phyloP scores from a whole-genome alignment of 1,284 basidiomycete species.

The Lignosus rhinocerotis region DNA sequence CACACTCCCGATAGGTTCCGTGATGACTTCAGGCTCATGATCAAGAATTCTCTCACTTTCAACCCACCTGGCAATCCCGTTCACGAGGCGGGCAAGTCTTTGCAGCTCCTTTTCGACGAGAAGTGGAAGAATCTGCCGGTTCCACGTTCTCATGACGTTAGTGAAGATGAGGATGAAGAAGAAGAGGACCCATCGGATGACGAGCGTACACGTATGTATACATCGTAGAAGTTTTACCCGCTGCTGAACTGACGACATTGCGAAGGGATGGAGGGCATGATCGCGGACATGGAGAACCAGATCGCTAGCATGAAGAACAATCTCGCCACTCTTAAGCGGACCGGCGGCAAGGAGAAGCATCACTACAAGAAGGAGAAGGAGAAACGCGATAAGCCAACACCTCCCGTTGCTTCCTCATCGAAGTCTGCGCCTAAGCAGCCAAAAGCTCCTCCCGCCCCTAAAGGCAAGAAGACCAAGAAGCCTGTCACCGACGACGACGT shows the following conservation, averaged over 20 bases:
- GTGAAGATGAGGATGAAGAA: constrained; percentile 52
- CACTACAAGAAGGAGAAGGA: constrained; percentile 67
- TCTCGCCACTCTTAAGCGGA: constrained; percentile 54
- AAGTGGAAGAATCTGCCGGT: constrained; percentile 85
- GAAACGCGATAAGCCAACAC: constrained; percentile 36
- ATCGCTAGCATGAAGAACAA: constrained; percentile 71
- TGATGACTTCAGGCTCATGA: constrained; percentile 92
- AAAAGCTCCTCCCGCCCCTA: constrained; percentile 37
- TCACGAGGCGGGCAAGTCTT: constrained; percentile 77
- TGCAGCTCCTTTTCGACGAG: constrained; percentile 87
- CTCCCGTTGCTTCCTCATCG: constrained; percentile 61
- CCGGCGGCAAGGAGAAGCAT: constrained; percentile 55
- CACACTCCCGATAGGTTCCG: constrained; percentile 77
- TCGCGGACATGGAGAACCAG: constrained; percentile 71
- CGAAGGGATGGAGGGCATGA: constrained; percentile 50
- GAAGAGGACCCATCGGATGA: constrained; percentile 42
- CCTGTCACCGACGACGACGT: constrained; percentile 62
- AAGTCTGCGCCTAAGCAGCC: constrained; percentile 51
- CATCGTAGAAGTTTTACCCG: background rate
- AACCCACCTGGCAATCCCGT: constrained; percentile 90
- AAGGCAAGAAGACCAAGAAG: constrained; percentile 42
- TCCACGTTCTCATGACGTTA: constrained; percentile 48
- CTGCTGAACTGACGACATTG: constrained; percentile 2
- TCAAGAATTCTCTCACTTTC: constrained; percentile 91
- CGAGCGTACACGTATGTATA: constrained; percentile 53